A percentile compares a stretch with the other conserved stretches of the same genome.
Conservation (phyloP, 768 basidiomycete genomes). For the Agrocybe praecox region DNA sequence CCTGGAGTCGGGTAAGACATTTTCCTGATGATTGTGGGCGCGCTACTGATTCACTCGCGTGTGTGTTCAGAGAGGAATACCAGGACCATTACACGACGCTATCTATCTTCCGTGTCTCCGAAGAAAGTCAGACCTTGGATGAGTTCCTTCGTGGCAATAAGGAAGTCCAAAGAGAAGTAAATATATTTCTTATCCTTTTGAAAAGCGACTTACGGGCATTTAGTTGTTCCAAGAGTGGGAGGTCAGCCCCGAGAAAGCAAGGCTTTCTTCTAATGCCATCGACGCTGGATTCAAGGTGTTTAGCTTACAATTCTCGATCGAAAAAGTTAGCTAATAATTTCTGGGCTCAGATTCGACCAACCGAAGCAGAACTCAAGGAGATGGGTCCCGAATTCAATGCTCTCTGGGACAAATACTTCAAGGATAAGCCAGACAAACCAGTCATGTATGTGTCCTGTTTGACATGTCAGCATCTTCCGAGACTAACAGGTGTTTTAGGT, state of each 20-base stretch:
- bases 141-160: slow-evolving; percentile 73
- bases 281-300: slow-evolving; percentile 74
- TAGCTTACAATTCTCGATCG: neutral
- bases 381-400: slow-evolving; percentile 79
- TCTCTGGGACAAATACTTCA: slow-evolving; percentile 73
- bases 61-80: slow-evolving; percentile 56
- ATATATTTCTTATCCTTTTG: neutral
- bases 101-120: slow-evolving; percentile 65
- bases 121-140: slow-evolving; percentile 63
- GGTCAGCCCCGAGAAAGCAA: slow-evolving; percentile 64
- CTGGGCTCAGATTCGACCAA: slow-evolving; percentile 62
- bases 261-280: slow-evolving; percentile 70
- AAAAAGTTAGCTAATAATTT: neutral
- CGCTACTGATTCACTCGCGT: neutral
- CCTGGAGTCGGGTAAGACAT: slow-evolving; percentile 64
- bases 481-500: slow-evolving; percentile 30
- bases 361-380: slow-evolving; percentile 69
- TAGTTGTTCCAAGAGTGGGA: slow-evolving; percentile 68
- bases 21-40: neutral
- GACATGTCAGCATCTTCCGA: neutral
- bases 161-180: slow-evolving; percentile 57
- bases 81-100: slow-evolving; percentile 78
- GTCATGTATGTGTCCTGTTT: slow-evolving; percentile 50
- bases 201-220: neutral
- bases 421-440: slow-evolving; percentile 80